Conservation (phyloP, 305 asterid species). For the Fraxinus baroniana region DNA sequence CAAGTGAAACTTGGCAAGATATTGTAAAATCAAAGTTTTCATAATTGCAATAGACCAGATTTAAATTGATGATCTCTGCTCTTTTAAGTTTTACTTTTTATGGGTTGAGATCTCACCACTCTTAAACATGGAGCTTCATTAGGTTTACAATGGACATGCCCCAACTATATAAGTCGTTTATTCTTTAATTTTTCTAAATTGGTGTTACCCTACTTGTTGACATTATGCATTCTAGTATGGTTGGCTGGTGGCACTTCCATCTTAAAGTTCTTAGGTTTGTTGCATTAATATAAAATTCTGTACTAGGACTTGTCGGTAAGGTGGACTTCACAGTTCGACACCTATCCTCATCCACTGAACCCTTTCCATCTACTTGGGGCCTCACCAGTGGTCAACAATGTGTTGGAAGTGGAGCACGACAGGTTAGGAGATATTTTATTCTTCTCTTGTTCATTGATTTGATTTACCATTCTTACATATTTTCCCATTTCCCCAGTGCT, state of each 20-base stretch:
- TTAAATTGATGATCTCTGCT: background rate
- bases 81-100: background rate
- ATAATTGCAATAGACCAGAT: background rate
- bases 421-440: constrained; percentile 42
- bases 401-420: constrained; percentile 62
- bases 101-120: background rate
- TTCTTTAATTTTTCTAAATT: constrained; percentile 9
- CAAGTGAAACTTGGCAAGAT: background rate
- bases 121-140: background rate
- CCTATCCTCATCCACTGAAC: constrained; percentile 69
- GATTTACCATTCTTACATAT: constrained; percentile 8
- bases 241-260: background rate
- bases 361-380: constrained; percentile 64
- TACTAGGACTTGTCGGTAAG: constrained; percentile 77
- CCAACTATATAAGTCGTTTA: background rate
- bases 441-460: constrained; percentile 14
- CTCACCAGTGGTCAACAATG: constrained; percentile 66
- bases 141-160: background rate
- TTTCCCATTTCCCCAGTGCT: constrained; percentile 56
- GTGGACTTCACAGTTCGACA: constrained; percentile 96
- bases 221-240: background rate
- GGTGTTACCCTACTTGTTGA: constrained; percentile 1
- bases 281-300: constrained; percentile 7
- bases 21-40: background rate
- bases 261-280: background rate